Evolutionary conservation across 345 rosid genomes (phyloP).

Genomic region (Boechera divaricarpa): DNA sequence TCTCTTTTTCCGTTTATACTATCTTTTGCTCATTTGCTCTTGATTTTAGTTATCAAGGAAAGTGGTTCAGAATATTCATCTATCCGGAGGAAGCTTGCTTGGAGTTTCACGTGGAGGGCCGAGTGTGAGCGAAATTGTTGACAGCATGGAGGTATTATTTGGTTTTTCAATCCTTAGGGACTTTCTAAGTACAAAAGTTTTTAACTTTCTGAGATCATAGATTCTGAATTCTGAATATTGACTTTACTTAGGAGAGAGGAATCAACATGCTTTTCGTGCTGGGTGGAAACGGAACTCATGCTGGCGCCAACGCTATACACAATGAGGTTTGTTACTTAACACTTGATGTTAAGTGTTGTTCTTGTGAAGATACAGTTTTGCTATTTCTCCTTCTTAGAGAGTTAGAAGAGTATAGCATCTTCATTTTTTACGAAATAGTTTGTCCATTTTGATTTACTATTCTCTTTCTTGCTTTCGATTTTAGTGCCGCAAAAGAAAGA

Average conservation of each 20-base stretch:
- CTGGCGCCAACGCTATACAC: slow-evolving; percentile 96
- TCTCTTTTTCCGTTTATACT: neutral
- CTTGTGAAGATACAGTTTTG: slow-evolving; percentile 17
- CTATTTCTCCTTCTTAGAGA: neutral
- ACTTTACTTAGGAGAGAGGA: slow-evolving; percentile 70
- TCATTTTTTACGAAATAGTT: neutral
- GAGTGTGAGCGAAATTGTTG: slow-evolving; percentile 70
- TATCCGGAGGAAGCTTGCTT: slow-evolving; percentile 96
- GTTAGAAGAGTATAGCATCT: neutral
- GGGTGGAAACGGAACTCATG: slow-evolving; percentile 99
- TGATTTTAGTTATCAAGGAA: slow-evolving; percentile 78
- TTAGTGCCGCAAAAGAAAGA: slow-evolving; percentile 77
- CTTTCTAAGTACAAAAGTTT: neutral
- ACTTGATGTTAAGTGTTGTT: neutral
- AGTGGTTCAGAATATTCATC: slow-evolving; percentile 96
- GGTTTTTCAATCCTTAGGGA: neutral
- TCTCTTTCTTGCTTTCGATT: slow-evolving; percentile 20
- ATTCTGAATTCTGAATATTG: slow-evolving; percentile 1
- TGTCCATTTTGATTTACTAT: neutral
- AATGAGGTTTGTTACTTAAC: slow-evolving; percentile 69
- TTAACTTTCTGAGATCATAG: slow-evolving; percentile 1
- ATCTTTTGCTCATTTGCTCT: neutral
- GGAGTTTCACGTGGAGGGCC: slow-evolving; percentile 84
- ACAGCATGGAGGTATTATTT: slow-evolving; percentile 67
- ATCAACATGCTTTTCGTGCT: slow-evolving; percentile 99